A percentile compares a stretch with the other conserved stretches of the same genome.
Conservation (phyloP, 2,329 filamentous ascomycete species). For the Plectosphaerella cucumerina region DNA sequence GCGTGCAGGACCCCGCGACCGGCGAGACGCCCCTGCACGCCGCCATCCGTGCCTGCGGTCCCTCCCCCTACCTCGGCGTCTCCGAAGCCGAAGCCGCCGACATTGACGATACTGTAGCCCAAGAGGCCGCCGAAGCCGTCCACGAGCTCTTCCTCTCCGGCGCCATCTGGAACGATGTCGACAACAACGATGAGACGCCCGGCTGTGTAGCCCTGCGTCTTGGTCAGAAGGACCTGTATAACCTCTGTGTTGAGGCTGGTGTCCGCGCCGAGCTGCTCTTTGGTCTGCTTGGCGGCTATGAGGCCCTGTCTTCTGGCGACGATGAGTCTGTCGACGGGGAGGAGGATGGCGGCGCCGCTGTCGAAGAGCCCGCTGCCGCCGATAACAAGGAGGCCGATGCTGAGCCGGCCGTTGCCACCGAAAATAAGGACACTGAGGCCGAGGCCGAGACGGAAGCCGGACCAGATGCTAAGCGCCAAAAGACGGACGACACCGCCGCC, state of each 20-base stretch:
- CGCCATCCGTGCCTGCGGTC: constrained; percentile 73
- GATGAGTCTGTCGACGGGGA: constrained; percentile 29
- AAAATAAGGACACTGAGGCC: constrained; percentile 12
- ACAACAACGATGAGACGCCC: constrained; percentile 81
- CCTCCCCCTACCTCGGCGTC: constrained; percentile 19
- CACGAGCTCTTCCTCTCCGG: constrained; percentile 78
- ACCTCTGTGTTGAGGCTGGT: constrained; percentile 81
- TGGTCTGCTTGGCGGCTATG: constrained; percentile 76
- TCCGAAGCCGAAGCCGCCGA: constrained; percentile 18
- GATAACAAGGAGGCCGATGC: constrained; percentile 17
- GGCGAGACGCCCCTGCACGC: constrained; percentile 87
- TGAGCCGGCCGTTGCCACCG: too few species aligned
- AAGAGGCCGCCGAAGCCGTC: constrained; percentile 63
- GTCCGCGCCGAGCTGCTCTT: constrained; percentile 87
- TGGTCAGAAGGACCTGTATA: constrained; percentile 68
- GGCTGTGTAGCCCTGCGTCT: constrained; percentile 77
- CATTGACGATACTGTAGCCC: constrained; percentile 39
- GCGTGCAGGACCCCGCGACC: constrained; percentile 78
- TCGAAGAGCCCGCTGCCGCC: constrained; percentile 28
- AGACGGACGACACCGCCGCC: constrained; percentile 21
- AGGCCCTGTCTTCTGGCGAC: constrained; percentile 57
- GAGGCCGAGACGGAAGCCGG: constrained; percentile 17
- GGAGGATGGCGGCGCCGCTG: constrained; percentile 40
- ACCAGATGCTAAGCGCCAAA: constrained; percentile 17
- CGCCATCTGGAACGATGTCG: constrained; percentile 96